These are phyloP conservation scores for Dichotomocladium elegans DNA, from an alignment of 371 early-diverging fungal species.

Conservation along the genomic window DNA sequence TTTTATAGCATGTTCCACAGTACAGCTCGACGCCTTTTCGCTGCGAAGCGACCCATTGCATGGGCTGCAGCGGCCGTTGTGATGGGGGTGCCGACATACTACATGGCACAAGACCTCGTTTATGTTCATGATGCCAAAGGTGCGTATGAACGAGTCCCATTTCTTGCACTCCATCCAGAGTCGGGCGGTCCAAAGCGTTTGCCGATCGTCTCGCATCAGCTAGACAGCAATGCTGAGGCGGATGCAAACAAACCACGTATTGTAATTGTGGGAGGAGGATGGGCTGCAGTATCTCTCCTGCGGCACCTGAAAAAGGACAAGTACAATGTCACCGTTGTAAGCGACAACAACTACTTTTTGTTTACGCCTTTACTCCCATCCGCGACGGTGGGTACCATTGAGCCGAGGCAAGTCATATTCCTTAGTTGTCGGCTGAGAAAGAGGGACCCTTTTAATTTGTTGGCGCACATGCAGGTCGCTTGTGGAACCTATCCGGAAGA, in stretches of 20 bases:
- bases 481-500: conserved; percentile 73
- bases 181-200: conserved; percentile 33
- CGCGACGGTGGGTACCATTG: conserved; percentile 75
- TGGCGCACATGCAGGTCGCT: conserved; percentile 53
- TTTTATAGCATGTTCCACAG: neutral
- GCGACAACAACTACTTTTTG: conserved; percentile 76
- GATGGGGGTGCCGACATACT: neutral
- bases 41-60: neutral
- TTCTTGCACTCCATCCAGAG: conserved; percentile 31
- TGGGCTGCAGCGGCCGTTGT: neutral
- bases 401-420: too few species aligned
- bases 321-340: conserved; percentile 74
- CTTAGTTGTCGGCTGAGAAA: neutral
- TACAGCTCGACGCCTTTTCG: neutral
- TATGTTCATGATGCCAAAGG: conserved; percentile 14
- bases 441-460: too few species aligned
- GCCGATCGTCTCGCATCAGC: conserved; percentile 23
- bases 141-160: conserved; percentile 23
- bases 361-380: conserved; percentile 85
- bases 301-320: conserved; percentile 61
- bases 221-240: conserved; percentile 18
- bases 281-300: conserved; percentile 64
- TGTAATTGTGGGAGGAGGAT: conserved; percentile 76
- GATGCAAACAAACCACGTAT: conserved; percentile 53
- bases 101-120: conserved; percentile 1